Evolutionary conservation across 441 rosid species (phyloP).

Genomic region (Metrosideros polymorpha): DNA sequence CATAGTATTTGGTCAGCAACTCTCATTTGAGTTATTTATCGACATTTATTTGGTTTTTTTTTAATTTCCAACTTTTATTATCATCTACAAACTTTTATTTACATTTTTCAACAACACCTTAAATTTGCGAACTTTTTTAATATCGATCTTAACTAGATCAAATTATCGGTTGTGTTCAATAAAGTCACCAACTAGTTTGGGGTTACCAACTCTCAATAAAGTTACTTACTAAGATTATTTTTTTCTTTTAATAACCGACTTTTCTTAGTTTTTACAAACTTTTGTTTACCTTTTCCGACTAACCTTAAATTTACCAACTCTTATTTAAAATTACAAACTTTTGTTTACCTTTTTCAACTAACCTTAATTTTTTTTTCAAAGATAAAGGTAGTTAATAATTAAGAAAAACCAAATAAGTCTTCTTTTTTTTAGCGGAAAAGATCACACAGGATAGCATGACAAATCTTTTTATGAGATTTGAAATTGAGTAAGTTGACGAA

Average conservation of each 20-base stretch:
- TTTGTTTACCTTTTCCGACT: not conserved
- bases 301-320: not conserved
- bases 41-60: not conserved
- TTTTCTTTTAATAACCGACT: not conserved
- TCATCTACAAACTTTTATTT: not conserved
- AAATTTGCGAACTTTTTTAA: too few species aligned
- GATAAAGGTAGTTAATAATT: not conserved
- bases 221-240: not conserved
- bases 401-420: not conserved
- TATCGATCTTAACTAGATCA: not conserved
- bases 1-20: not conserved
- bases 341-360: too few species aligned
- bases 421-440: too few species aligned
- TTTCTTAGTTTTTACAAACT: not conserved
- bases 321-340: not conserved
- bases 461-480: not conserved
- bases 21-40: not conserved
- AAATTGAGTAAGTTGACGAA: not conserved
- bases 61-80: not conserved
- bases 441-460: not conserved
- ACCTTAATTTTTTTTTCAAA: not conserved
- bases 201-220: not conserved
- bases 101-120: not conserved
- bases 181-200: not conserved
- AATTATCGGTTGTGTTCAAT: too few species aligned